Percentiles rank a stretch among this genome's conserved stretches.
Conservation (phyloP, 2,329 filamentous ascomycete species). For the Dendrostoma leiphaemia region DNA sequence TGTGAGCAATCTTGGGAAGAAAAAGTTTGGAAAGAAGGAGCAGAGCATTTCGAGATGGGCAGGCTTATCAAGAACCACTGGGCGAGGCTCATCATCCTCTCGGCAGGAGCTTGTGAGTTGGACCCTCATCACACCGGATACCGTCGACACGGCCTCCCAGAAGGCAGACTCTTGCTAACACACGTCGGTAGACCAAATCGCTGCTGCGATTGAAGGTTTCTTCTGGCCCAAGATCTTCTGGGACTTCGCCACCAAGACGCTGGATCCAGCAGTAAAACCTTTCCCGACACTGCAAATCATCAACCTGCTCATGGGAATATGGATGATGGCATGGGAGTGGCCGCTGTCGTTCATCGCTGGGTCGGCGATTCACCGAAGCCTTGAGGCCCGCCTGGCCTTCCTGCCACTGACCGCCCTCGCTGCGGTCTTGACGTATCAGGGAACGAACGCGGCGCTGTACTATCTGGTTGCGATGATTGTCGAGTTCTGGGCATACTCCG, state of each 20-base stretch:
- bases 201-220: conserved; percentile 79
- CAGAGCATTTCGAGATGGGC: conserved; percentile 65
- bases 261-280: conserved; percentile 83
- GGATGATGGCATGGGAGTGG: conserved; percentile 87
- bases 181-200: conserved; percentile 72
- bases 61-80: conserved; percentile 99
- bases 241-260: conserved; percentile 90
- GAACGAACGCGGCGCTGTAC: conserved; percentile 88
- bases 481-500: conserved; percentile 96
- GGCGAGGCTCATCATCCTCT: conserved; percentile 90
- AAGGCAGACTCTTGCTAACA: background rate
- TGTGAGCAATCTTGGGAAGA: conserved; percentile 21
- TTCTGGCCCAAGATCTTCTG: conserved; percentile 99
- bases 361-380: conserved; percentile 75
- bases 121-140: background rate
- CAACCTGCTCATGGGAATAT: conserved; percentile 79
- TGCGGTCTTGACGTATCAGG: conserved; percentile 82
- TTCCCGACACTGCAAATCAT: conserved; percentile 86
- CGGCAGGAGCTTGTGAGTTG: conserved; percentile 70
- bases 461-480: conserved; percentile 81
- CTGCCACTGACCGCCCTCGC: conserved; percentile 76
- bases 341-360: conserved; percentile 77
- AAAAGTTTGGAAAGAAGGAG: conserved; percentile 14
- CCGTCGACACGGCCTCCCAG: background rate
- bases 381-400: conserved; percentile 80